phyloP scores from a whole-genome alignment of 306 rosid genomes.

The Urtica urens region DNA sequence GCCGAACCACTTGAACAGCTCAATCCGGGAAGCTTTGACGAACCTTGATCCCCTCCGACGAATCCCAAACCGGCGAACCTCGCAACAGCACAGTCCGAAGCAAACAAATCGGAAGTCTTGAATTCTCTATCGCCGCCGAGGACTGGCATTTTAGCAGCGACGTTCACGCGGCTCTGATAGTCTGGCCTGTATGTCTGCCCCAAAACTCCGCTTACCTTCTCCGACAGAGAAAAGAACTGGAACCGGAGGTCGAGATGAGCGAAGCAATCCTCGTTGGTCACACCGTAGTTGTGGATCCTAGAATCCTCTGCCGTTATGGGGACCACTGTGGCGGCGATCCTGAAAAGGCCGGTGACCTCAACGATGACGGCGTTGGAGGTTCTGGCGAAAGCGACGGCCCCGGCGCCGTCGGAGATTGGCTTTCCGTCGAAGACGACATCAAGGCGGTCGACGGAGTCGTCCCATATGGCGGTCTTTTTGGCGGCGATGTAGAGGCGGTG shows the following conservation, averaged over 20 bases:
- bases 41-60: constrained; percentile 8
- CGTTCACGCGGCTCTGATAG: constrained; percentile 31
- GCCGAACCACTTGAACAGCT: constrained; percentile 28
- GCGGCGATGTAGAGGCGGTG: constrained; percentile 45
- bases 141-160: constrained; percentile 41
- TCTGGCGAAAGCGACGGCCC: constrained; percentile 11
- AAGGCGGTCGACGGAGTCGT: constrained; percentile 34
- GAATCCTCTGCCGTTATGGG: constrained; percentile 59
- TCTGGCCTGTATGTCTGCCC: constrained; percentile 48
- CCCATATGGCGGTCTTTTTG: constrained; percentile 35
- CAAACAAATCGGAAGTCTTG: constrained; percentile 29
- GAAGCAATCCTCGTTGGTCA: constrained; percentile 37
- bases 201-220: constrained; percentile 41
- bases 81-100: constrained; percentile 43
- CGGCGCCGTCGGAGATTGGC: constrained; percentile 21
- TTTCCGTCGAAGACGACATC: constrained; percentile 24
- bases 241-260: constrained; percentile 61
- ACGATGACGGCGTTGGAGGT: constrained; percentile 25
- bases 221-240: constrained; percentile 38
- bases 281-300: constrained; percentile 38
- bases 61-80: constrained; percentile 14
- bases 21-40: constrained; percentile 24
- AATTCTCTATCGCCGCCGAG: constrained; percentile 45
- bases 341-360: constrained; percentile 34
- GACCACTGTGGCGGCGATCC: constrained; percentile 41